Conservation (phyloP, 1,284 basidiomycete species). For the Cryptococcus floricola region DNA sequence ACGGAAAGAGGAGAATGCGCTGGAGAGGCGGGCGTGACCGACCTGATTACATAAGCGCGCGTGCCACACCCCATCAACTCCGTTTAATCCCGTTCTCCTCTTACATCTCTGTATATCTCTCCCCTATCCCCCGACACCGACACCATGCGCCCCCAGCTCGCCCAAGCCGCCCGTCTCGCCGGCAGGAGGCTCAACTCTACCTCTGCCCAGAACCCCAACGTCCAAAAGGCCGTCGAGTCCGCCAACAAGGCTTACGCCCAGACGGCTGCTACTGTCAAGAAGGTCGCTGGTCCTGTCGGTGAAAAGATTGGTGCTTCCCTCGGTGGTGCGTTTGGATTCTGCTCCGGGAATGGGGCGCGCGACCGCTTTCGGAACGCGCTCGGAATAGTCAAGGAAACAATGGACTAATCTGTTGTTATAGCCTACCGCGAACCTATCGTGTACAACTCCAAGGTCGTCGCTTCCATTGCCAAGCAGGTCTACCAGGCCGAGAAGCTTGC, state of each 20-base stretch:
- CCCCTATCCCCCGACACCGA: conserved; percentile 1
- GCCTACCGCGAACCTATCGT: conserved; percentile 76
- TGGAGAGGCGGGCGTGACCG: background rate
- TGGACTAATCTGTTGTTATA: conserved; percentile 39
- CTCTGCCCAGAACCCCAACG: conserved; percentile 34
- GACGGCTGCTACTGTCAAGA: conserved; percentile 37
- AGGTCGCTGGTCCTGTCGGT: conserved; percentile 47
- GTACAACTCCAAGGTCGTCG: conserved; percentile 79
- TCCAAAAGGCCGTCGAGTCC: conserved; percentile 42
- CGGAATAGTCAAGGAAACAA: background rate
- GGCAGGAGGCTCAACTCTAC: conserved; percentile 29
- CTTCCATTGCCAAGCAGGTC: conserved; percentile 82
- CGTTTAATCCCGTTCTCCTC: background rate
- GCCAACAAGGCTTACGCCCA: conserved; percentile 37
- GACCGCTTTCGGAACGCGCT: background rate
- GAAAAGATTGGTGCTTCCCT: conserved; percentile 42
- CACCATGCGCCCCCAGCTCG: conserved; percentile 20
- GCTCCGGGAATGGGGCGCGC: background rate
- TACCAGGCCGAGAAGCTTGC: conserved; percentile 84
- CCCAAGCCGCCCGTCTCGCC: conserved; percentile 14
- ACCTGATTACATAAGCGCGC: background rate
- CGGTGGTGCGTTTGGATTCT: conserved; percentile 38
- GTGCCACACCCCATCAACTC: conserved; percentile 1
- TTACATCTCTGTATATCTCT: background rate
- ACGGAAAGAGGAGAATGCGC: background rate